A percentile compares a stretch with the other conserved stretches of the same genome.
These are phyloP conservation scores for Pascua sp. DNA, from an alignment of 1,284 basidiomycete genomes.

Conservation along the genomic window DNA sequence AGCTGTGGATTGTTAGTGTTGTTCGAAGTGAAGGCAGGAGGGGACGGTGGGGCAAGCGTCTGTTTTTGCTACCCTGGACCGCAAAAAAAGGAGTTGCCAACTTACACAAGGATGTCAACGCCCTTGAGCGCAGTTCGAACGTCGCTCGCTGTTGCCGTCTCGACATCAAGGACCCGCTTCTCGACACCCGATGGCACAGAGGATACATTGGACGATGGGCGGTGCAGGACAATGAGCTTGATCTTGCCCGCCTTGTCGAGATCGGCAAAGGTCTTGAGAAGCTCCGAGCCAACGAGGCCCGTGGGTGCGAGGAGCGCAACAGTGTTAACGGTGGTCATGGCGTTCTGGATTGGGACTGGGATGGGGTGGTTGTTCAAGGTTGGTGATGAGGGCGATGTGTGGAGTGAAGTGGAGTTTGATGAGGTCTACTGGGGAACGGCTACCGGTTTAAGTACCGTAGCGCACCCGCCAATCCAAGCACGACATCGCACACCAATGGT, in stretches of 20 bases:
- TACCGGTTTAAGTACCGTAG: no score
- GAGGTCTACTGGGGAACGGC: no score
- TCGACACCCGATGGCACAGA: constrained; percentile 9
- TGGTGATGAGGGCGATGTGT: no score
- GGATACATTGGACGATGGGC: constrained; percentile 10
- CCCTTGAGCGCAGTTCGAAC: constrained; percentile 1
- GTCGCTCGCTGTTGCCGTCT: background rate
- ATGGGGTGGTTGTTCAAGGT: no score
- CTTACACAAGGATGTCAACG: constrained; percentile 6
- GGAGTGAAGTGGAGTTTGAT: no score
- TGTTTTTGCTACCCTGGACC: background rate
- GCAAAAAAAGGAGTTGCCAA: background rate
- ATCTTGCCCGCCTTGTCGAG: constrained; percentile 5
- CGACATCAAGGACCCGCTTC: constrained; percentile 11
- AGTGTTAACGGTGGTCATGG: background rate
- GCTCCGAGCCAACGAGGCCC: constrained; percentile 7
- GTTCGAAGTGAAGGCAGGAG: background rate
- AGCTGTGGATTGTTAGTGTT: constrained; percentile 1
- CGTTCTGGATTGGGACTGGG: no score
- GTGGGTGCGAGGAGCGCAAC: constrained; percentile 15
- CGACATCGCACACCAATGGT: no score
- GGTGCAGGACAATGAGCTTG: constrained; percentile 16
- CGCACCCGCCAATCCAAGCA: no score
- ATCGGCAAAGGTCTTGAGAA: constrained; percentile 5
- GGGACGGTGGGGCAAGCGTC: constrained; percentile 1